Evolutionary conservation across 208 protist species (phyloP).

Genomic region (Chromosphaera perkinsii): DNA sequence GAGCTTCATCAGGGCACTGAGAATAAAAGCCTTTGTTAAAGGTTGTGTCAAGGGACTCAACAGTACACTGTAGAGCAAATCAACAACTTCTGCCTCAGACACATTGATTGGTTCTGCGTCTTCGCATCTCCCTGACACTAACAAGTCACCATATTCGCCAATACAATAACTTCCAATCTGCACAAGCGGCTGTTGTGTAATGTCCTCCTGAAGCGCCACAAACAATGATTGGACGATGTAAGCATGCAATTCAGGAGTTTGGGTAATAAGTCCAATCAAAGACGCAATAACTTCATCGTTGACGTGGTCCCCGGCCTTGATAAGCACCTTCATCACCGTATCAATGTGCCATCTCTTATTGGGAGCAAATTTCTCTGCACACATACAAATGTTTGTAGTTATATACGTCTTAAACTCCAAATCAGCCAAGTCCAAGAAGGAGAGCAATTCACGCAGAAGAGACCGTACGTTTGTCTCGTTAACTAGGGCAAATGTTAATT

Average conservation of each 20-base stretch:
- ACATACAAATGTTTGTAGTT: slow-evolving; percentile 74
- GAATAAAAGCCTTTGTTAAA: slow-evolving; percentile 12
- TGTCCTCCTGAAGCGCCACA: slow-evolving; percentile 30
- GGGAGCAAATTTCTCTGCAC: slow-evolving; percentile 58
- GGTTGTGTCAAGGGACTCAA: background rate
- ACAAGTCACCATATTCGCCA: slow-evolving; percentile 87
- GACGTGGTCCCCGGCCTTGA: slow-evolving; percentile 55
- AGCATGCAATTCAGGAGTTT: slow-evolving; percentile 7
- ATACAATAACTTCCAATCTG: slow-evolving; percentile 85
- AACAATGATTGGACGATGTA: slow-evolving; percentile 21
- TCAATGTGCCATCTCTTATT: slow-evolving; percentile 91
- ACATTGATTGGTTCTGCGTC: slow-evolving; percentile 30
- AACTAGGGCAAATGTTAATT: slow-evolving; percentile 91
- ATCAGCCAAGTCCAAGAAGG: slow-evolving; percentile 79
- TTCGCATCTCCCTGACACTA: slow-evolving; percentile 48
- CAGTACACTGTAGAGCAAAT: slow-evolving; percentile 50
- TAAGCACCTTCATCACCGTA: slow-evolving; percentile 82
- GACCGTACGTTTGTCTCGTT: slow-evolving; percentile 81
- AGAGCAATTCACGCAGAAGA: slow-evolving; percentile 84
- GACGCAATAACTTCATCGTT: slow-evolving; percentile 55
- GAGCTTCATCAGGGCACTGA: slow-evolving; percentile 49
- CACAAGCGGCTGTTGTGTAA: slow-evolving; percentile 73
- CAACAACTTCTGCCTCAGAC: slow-evolving; percentile 45
- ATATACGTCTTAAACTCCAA: slow-evolving; percentile 86
- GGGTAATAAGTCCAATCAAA: slow-evolving; percentile 61